Evolutionary conservation across 257 asterid genomes (phyloP), one percentile per base, ranked within the genome.

Genomic region (Rauvolfia tetraphylla): DNA sequence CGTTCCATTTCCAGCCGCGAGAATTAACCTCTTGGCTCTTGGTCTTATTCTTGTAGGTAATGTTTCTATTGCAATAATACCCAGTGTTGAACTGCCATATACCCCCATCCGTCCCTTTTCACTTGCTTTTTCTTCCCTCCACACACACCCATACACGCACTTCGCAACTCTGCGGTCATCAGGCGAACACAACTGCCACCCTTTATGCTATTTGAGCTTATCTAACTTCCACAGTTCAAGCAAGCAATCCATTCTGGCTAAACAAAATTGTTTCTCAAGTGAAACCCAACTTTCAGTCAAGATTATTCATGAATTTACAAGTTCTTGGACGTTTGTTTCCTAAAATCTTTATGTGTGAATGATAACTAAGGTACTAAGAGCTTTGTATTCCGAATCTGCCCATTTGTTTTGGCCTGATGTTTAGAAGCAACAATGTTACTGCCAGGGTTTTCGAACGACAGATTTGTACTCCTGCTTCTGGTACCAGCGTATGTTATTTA

Each of bases 361-460:
- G 23, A 41, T 77, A 61, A 23, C 46, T 70, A 12, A 18, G n/a
- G 63, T 11, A 27, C 9, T 17, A 23, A 27, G 31, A 33, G 68
- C n/a, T 56, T 5, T 49, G n/a, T 48, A 17, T 36, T 27, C 34
- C 17, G 41, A 27, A 34, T 20, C 18, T 8, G n/a, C 44, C 63
- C 38, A 9, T 63, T 57, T 58, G 29, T 7, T 31, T 58, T 27
- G 31, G 51, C 69, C 84, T 87, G 59, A 95, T 95, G 99, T 92
- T 88, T 89, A 91, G 86, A 89, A 93, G 92, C 85, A 93, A 86
- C 84, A 95, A 95, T 89, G 94, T 95, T 78, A 86, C 99, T 82
- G 97, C 97, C 86, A 88, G 99, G 86, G 81, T 95, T 79, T 95
- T 95, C 87, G 88, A 91, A 90, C 99, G 99, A 86, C 97, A 95